Conservation (phyloP, 352 stramenopile species). For the Phytophthora kernoviae region DNA sequence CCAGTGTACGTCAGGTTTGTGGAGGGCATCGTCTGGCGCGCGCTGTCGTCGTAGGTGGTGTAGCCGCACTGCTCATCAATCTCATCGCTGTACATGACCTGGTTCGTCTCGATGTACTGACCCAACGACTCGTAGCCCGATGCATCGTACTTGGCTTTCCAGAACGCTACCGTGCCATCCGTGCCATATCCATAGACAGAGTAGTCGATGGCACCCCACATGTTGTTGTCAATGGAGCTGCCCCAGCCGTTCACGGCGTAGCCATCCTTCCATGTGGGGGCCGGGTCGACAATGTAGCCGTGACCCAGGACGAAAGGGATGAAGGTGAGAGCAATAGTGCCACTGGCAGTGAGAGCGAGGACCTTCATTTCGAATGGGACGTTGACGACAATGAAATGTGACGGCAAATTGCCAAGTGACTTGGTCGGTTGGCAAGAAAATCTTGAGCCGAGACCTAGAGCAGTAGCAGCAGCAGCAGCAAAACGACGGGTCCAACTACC, state of each 20-base stretch:
- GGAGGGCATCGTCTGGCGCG: slow-evolving; percentile 34
- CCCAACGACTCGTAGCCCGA: slow-evolving; percentile 50
- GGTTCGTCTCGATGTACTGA: slow-evolving; percentile 49
- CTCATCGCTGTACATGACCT: slow-evolving; percentile 41
- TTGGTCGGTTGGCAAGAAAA: neutral
- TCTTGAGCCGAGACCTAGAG: neutral
- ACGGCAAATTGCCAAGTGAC: slow-evolving; percentile 19
- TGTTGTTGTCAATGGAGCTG: slow-evolving; percentile 46
- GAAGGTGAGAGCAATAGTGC: slow-evolving; percentile 11
- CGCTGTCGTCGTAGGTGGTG: slow-evolving; percentile 37
- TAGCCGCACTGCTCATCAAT: slow-evolving; percentile 47
- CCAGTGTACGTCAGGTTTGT: slow-evolving; percentile 46
- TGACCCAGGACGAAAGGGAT: slow-evolving; percentile 24
- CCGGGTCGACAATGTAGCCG: slow-evolving; percentile 50
- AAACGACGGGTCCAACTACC: too few relatives aligned
- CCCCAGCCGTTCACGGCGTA: slow-evolving; percentile 50
- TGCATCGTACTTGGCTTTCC: slow-evolving; percentile 38
- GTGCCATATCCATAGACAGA: slow-evolving; percentile 47
- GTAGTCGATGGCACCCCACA: slow-evolving; percentile 45
- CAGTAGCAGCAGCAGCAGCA: neutral
- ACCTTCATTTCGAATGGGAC: slow-evolving; percentile 29
- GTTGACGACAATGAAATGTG: slow-evolving; percentile 3
- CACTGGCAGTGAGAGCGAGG: slow-evolving; percentile 13
- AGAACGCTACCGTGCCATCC: slow-evolving; percentile 42
- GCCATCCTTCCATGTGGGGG: slow-evolving; percentile 38